These are phyloP conservation scores for Pyronema omphalodes DNA, from an alignment of 495 filamentous ascomycete species.

Conservation along the genomic window DNA sequence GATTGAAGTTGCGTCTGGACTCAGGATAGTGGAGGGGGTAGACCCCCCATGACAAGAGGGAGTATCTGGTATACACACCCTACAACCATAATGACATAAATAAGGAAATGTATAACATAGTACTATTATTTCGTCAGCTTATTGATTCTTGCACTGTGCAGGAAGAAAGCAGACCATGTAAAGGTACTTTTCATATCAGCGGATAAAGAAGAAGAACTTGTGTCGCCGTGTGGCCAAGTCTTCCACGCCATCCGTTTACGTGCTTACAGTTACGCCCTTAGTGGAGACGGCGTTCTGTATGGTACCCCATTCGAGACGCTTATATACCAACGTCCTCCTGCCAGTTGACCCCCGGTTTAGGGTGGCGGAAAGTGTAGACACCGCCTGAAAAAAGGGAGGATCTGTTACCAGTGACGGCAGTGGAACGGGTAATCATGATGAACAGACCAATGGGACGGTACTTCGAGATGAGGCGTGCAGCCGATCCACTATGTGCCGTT, in stretches of 20 bases:
- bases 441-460: conserved; percentile 66
- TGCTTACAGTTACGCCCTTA: conserved; percentile 72
- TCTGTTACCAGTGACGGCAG: conserved; percentile 37
- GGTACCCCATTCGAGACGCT: too few species aligned
- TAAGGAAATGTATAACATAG: neutral
- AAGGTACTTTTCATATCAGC: too few species aligned
- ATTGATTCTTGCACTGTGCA: neutral
- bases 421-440: neutral
- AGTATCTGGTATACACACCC: too few species aligned
- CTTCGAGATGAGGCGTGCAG: conserved; percentile 56
- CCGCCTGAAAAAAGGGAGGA: conserved; percentile 96
- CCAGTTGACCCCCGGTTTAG: conserved; percentile 56
- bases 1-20: too few species aligned
- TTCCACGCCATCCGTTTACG: conserved; percentile 97
- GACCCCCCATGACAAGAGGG: too few species aligned
- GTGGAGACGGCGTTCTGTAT: conserved; percentile 64
- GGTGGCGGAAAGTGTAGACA: conserved; percentile 92
- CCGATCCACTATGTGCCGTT: neutral
- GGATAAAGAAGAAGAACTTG: too few species aligned
- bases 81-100: neutral
- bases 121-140: neutral
- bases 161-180: neutral
- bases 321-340: too few species aligned
- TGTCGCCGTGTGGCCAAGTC: conserved; percentile 96
- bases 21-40: too few species aligned